A percentile compares a stretch with the other conserved stretches of the same genome.
Evolutionary conservation across 345 rosid species (phyloP).

Genomic region (Salix suchowensis): DNA sequence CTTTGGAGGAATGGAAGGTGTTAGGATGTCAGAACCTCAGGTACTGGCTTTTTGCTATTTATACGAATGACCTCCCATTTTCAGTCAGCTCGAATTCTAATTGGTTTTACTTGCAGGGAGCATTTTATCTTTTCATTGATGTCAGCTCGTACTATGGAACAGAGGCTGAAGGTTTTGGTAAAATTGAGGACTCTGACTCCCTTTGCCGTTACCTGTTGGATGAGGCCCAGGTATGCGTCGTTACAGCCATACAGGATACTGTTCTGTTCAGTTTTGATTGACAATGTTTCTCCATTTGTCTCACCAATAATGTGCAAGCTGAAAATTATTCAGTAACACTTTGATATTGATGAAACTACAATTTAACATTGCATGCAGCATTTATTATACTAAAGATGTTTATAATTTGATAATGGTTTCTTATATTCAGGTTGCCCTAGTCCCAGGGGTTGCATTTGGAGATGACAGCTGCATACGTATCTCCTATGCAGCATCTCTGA

Average conservation of each 20-base stretch:
- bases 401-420: neutral
- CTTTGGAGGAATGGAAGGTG: slow-evolving; percentile 72
- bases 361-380: neutral
- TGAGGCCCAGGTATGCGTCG: slow-evolving; percentile 44
- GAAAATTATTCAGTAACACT: neutral
- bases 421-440: slow-evolving; percentile 70
- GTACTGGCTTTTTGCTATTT: slow-evolving; percentile 25
- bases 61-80: neutral
- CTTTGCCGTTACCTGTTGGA: slow-evolving; percentile 68
- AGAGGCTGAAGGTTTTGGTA: slow-evolving; percentile 73
- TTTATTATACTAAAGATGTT: neutral
- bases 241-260: neutral
- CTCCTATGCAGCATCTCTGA: slow-evolving; percentile 82
- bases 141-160: slow-evolving; percentile 78
- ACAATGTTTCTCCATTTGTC: neutral
- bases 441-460: slow-evolving; percentile 98
- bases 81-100: neutral
- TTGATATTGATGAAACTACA: neutral
- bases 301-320: neutral
- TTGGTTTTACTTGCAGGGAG: slow-evolving; percentile 59
- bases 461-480: slow-evolving; percentile 82
- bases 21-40: slow-evolving; percentile 85
- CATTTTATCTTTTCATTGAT: slow-evolving; percentile 85
- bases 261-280: neutral
- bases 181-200: slow-evolving; percentile 52